Evolutionary conservation across 352 stramenopile genomes (phyloP), one percentile per base, ranked within the genome.

Genomic region (Pythium monospermum): DNA sequence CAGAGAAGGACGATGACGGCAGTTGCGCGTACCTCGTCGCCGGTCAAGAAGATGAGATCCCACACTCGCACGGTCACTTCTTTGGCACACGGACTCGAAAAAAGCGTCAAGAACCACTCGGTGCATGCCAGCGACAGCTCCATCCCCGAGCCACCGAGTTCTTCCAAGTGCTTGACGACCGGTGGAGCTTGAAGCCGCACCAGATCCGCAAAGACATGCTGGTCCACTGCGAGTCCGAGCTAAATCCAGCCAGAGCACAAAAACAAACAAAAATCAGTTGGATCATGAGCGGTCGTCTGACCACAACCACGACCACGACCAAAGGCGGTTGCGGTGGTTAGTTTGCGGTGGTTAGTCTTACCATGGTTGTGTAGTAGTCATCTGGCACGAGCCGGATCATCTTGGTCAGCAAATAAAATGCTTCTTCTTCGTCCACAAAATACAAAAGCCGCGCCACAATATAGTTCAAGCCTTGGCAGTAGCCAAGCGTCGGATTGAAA

Each of bases 351-450:
- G 18, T 32, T 13, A 25, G 1, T 59, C 75, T 45, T 42, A 90
- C 82, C 84, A 95, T 95, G 4, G 80, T 90, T 18, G 84, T 91
- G 59, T 92, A 95, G 41, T 93, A 95, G 53, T 95, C 84, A 11
- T 93, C 82, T 4, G 84, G 84, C 1, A 93, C 76, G 22, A 93
- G 61, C 26, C 64, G 61, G 23, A 92, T 68, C 63, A 96, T 83
- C 49, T 83, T 83, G 30, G 76, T 72, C 15, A 96, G 73, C 33
- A 96, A 66, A 57, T 83, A 95, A 43, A 95, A 96, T 10, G 76
- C 64, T 57, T 87, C 72, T 63, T 91, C 81, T 57, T 94, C 80
- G 22, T 59, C 61, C 21, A 91, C 37, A 53, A 74, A 82, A 40
- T 77, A 75, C 12, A 96, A 60, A 26, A 87, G 64, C 35, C 81